Evolutionary conservation across 139 green algal species (phyloP), one percentile per base, ranked within the genome.

Genomic region (Micromonas commoda): DNA sequence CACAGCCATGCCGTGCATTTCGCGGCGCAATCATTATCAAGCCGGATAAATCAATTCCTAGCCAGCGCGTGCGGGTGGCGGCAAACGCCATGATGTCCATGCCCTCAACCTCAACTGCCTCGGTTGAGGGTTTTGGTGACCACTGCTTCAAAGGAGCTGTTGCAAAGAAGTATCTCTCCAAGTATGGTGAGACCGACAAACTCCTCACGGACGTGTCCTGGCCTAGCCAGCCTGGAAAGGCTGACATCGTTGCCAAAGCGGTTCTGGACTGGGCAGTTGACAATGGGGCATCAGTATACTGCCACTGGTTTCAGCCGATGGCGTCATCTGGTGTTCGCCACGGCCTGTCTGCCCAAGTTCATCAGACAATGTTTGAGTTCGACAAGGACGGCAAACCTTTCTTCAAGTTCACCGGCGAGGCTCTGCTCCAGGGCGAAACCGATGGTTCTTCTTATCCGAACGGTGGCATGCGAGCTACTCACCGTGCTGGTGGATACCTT

Each of bases 261-360:
- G 24, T 82, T 21, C 67, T 77, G 51, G 67, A 77, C 29, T 82
- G 77, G 77, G 77, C 77, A 1, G 34, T 77, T 33, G 77, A 82
- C 20, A 71, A 70, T 23, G 77, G 77, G 20, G 77, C 77, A 19
- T 61, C 53, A 5, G 33, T 60, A 33, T 82, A 67, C 51, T 82
- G 67, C 67, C 77, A 82, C 77, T 82, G 77, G 67, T 82, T 82
- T 57, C 77, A 82, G 63, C 77, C 77, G 24, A 76, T 82, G 65
- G 66, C 32, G 3, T 66, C 45, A 0, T 68, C 72, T 52, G 45
- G 45, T 57, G 63, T 80, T 3, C 77, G 77, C 57, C 77, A 82
- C 67, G 77, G 77, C 39, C 54, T 74, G 23, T 26, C 51, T 13
- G 77, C 32, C 60, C 24, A 54, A 23, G 67, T 82, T 29, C 77